Percentiles rank a stretch among this genome's conserved stretches.
phyloP scores from a whole-genome alignment of 495 filamentous ascomycete species.

The Aspergillus bertholletiae region DNA sequence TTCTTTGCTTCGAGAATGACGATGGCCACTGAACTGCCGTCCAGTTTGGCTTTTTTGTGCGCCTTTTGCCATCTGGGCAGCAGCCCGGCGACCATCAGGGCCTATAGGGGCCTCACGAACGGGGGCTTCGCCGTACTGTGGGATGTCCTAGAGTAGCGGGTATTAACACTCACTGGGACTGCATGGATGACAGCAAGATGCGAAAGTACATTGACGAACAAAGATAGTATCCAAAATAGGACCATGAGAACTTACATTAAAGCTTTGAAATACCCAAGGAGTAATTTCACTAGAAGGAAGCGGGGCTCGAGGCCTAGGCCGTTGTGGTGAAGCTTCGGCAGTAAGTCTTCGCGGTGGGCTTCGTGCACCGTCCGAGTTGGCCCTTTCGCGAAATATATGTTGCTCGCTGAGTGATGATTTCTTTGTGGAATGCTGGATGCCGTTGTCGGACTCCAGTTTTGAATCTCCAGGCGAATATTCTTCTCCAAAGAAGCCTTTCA shows the following conservation, averaged over 20 bases:
- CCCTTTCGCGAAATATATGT: conserved; percentile 60
- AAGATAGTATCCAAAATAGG: background rate
- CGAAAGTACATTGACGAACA: background rate
- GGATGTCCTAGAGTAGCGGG: conserved; percentile 58
- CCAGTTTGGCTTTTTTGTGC: conserved; percentile 49
- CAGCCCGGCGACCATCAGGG: conserved; percentile 64
- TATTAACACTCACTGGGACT: background rate
- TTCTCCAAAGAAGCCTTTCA: conserved; percentile 85
- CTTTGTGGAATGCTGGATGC: conserved; percentile 46
- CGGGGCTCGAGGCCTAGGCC: conserved; percentile 75
- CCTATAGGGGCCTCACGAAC: conserved; percentile 69
- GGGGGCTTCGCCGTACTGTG: conserved; percentile 77
- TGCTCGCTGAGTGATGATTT: conserved; percentile 54
- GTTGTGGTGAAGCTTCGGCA: conserved; percentile 61
- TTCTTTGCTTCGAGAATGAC: conserved; percentile 68
- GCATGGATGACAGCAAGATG: background rate
- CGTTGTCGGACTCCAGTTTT: conserved; percentile 70
- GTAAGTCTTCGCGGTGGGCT: conserved; percentile 44
- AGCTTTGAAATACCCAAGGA: conserved; percentile 92
- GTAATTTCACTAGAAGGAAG: conserved; percentile 90
- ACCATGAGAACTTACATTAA: conserved; percentile 51
- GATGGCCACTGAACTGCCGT: conserved; percentile 69
- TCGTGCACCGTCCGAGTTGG: conserved; percentile 64
- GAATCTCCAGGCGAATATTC: conserved; percentile 65
- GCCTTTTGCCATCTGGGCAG: conserved; percentile 32